Evolutionary conservation across 192 early-diverging fungal species (phyloP), one percentile per base, ranked within the genome.

Genomic region (Bifiguratus adelaidae): DNA sequence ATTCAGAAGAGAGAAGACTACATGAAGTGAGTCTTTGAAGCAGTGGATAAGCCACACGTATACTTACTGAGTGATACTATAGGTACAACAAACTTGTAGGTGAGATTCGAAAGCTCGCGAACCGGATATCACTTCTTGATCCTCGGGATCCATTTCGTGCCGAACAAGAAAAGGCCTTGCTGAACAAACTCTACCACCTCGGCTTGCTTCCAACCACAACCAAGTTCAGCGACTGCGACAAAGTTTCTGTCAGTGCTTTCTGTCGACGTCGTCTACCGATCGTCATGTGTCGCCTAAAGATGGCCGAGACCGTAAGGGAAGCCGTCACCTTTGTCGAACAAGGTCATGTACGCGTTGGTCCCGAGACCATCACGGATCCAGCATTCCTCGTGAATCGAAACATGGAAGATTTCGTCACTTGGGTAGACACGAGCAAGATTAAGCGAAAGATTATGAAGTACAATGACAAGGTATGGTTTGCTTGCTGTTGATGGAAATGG

Each of bases 391-490:
- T 92, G 3, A 87, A 74, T 7, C 63, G 90, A 15, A 89, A 82
- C 49, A 85, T 93, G 78, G 93, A 97, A 58, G 93, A 97, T 67
- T 97, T 85, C 75, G 82, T 97, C 5, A 93, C 93, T 1, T 97
- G 93, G 93, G 89, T 92, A 9, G 89, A 97, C 50, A 86, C 92
- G n/a, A 91, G 88, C 46, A 89, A 88, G 76, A 95, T 97, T 60
- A 92, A 92, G 74, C 76, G 86, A 50, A 93, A 95, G 86, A 90
- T 97, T 55, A 71, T 91, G 57, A 93, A 92, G 65, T 89, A 89
- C 71, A 89, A 86, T 62, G 86, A 89, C 73, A 85, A 86, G 70
- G 76, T 82, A 59, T 55, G 28, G 30, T 36, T 13, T 30, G 15
- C 20, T 15, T 6, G 37, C 16, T 40, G 16, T 5, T 40, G 7